Conservation (phyloP, 2,329 filamentous ascomycete genomes). For the Cercospora zeina region DNA sequence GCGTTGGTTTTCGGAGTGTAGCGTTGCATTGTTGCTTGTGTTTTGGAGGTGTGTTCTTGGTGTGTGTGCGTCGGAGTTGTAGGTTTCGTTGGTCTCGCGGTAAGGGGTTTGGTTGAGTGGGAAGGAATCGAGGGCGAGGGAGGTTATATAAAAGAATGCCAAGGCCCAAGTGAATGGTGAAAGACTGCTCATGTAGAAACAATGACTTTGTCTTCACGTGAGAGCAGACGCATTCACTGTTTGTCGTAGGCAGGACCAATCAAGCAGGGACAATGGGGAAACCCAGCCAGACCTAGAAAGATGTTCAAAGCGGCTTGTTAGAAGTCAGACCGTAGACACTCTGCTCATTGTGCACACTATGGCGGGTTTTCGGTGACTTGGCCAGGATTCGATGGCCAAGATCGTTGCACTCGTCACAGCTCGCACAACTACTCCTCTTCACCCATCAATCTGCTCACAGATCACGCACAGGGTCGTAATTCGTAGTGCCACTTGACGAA, state of each 20-base stretch:
- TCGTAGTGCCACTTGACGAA: not conserved
- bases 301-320: not conserved
- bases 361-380: too few relatives aligned
- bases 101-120: not conserved
- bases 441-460: not conserved
- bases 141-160: not conserved
- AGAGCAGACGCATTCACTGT: not conserved
- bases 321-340: not conserved
- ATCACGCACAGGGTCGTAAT: constrained; percentile 14
- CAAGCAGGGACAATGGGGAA: not conserved
- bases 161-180: not conserved
- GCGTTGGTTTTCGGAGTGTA: not conserved
- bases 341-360: not conserved
- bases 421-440: not conserved
- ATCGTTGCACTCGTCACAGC: too few relatives aligned
- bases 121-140: not conserved
- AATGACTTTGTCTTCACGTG: not conserved
- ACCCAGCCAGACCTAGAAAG: not conserved
- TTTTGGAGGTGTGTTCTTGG: not conserved
- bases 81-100: not conserved
- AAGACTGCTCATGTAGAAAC: not conserved
- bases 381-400: too few relatives aligned
- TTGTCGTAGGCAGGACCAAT: too few relatives aligned
- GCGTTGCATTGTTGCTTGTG: not conserved
- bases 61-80: not conserved